Percentiles rank a stretch among this genome's conserved stretches.
Evolutionary conservation across 805 yeast genomes (phyloP).

Genomic region (Maudiozyma saulgeensis): DNA sequence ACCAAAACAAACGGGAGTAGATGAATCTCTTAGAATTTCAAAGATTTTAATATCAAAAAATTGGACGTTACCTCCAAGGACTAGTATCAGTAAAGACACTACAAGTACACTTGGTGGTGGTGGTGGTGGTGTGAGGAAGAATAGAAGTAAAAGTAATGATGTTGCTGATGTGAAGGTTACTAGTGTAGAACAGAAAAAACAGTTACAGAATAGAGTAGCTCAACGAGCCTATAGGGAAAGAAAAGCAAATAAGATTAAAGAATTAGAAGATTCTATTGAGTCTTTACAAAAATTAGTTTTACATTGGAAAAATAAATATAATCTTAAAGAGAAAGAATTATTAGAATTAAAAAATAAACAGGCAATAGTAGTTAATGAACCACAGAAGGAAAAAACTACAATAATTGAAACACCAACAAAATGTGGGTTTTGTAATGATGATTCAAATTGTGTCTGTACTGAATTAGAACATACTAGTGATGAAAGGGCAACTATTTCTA

Average conservation of each 20-base stretch:
- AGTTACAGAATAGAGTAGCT: slow-evolving; percentile 90
- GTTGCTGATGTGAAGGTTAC: not conserved
- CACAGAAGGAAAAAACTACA: not conserved
- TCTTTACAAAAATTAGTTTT: slow-evolving; percentile 38
- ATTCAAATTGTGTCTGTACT: slow-evolving; percentile 84
- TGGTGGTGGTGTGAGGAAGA: not conserved
- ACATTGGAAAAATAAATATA: slow-evolving; percentile 51
- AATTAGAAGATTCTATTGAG: slow-evolving; percentile 45
- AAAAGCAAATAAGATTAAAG: slow-evolving; percentile 71
- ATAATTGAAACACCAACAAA: slow-evolving; percentile 6
- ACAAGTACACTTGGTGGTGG: not conserved
- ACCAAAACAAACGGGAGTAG: not conserved
- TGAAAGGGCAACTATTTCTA: not conserved
- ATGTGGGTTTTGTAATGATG: slow-evolving; percentile 92
- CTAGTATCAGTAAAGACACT: not conserved
- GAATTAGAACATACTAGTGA: slow-evolving; percentile 40
- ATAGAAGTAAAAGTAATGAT: not conserved
- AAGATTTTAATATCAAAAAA: slow-evolving; percentile 10
- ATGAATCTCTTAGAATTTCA: slow-evolving; percentile 4
- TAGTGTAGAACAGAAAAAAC: slow-evolving; percentile 35
- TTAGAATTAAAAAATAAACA: slow-evolving; percentile 26
- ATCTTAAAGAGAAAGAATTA: slow-evolving; percentile 9
- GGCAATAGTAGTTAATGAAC: not conserved
- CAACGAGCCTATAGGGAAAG: slow-evolving; percentile 86
- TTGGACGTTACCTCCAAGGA: slow-evolving; percentile 18